A percentile compares a stretch with the other conserved stretches of the same genome.
phyloP scores from a whole-genome alignment of 139 green algal species.

The Trebouxia sp. region DNA sequence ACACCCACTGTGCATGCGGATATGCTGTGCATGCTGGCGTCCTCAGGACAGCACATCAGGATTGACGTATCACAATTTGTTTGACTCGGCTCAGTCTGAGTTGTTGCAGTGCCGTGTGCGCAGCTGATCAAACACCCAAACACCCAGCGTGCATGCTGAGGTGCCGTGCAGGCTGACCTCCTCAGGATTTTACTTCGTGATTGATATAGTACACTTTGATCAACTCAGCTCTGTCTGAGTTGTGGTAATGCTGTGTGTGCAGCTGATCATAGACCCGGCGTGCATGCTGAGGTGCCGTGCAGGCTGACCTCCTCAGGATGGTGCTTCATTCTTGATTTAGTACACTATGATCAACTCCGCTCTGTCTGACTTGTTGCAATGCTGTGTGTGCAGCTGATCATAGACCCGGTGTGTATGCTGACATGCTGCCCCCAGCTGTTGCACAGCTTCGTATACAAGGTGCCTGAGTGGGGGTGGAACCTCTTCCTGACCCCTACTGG shows the following conservation, averaged over 20 bases:
- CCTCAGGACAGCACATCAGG: no score
- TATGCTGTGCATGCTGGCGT: no score
- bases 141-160: background rate
- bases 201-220: no score
- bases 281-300: background rate
- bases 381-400: conserved; percentile 32
- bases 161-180: no score
- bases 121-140: background rate
- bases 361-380: conserved; percentile 1
- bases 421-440: conserved; percentile 61
- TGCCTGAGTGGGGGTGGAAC: background rate
- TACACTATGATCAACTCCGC: no score
- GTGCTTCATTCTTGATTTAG: no score
- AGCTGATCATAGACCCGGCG: background rate
- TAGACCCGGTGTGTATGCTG: conserved; percentile 60
- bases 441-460: conserved; percentile 56
- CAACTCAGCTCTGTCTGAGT: no score
- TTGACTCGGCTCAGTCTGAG: no score
- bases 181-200: no score
- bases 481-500: background rate
- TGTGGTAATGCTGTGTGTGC: background rate
- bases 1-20: conserved; percentile 56
- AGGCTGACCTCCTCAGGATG: background rate
- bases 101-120: background rate
- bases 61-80: no score